Conservation (phyloP, 345 rosid species). For the Ceriops tagal region DNA sequence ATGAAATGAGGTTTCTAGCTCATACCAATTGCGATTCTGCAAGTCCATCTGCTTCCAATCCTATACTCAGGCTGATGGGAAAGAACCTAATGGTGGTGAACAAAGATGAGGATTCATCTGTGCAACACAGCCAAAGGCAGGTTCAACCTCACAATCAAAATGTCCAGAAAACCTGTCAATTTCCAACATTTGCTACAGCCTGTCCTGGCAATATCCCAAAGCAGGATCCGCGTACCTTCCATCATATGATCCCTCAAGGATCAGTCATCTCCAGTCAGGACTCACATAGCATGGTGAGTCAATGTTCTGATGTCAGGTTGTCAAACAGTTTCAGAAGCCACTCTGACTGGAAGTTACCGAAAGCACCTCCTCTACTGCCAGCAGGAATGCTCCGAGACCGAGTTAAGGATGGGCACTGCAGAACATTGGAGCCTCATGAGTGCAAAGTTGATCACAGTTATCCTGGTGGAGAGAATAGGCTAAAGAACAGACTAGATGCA, state of each 20-base stretch:
- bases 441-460: slow-evolving; percentile 23
- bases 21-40: slow-evolving; percentile 45
- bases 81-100: slow-evolving; percentile 91
- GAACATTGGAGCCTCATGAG: slow-evolving; percentile 24
- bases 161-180: slow-evolving; percentile 30
- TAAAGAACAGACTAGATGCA: slow-evolving; percentile 19
- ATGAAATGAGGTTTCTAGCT: slow-evolving; percentile 28
- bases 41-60: slow-evolving; percentile 67
- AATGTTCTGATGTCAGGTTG: slow-evolving; percentile 28
- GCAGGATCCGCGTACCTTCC: slow-evolving; percentile 25
- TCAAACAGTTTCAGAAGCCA: slow-evolving; percentile 23
- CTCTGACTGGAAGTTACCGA: slow-evolving; percentile 17
- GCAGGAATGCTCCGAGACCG: slow-evolving; percentile 28
- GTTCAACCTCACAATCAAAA: slow-evolving; percentile 29
- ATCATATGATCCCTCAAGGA: slow-evolving; percentile 27
- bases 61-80: slow-evolving; percentile 91
- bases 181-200: slow-evolving; percentile 27
- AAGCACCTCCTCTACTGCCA: slow-evolving; percentile 18
- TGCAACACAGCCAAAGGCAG: slow-evolving; percentile 34
- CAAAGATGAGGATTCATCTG: slow-evolving; percentile 55
- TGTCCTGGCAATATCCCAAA: slow-evolving; percentile 24
- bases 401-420: slow-evolving; percentile 16
- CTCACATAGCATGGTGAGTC: slow-evolving; percentile 23
- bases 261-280: slow-evolving; percentile 27
- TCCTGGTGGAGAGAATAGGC: slow-evolving; percentile 18